Evolutionary conservation across 192 early-diverging fungal genomes (phyloP), one percentile per base, ranked within the genome.

Genomic region (Chytriomyces sp.): DNA sequence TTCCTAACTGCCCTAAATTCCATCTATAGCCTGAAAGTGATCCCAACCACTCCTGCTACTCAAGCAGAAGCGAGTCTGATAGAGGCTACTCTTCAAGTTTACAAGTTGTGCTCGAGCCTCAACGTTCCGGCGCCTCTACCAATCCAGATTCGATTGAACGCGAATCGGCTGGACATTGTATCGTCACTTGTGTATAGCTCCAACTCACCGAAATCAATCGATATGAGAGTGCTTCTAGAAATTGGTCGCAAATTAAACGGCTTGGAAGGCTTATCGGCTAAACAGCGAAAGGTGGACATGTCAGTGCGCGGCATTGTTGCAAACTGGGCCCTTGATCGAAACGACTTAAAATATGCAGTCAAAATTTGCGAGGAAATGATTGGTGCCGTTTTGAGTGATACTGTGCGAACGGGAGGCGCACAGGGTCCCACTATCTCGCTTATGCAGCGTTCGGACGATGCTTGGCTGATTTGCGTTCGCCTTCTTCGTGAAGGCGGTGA

Each of bases 71-170:
- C 88, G 52, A 82, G 89, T 56, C 76, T 92, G 25, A 90, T 93
- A 25, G 87, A 93, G 57, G 91, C 89, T 5, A 90, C 89, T 0
- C 83, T 90, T 76, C 80, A 80, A 30, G 77, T 92, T 32, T 84
- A 80, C 5, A 80, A 79, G 4, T 39, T 71, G 19, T 86, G 83
- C 56, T 85, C 32, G 26, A 73, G 63, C 41, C 75, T 82, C 8
- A 82, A 80, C 7, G 80, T 83, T 5, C 63, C 74, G 6, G 67
- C 73, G 6, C 81, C 91, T n/a, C 81, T 90, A 31, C 91, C 91
- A 1, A 84, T 93, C 39, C 90, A 93, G 75, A 84, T 92, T 36
- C 80, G 91, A n/a, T 78, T 86, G 19, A 77, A 82, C 2, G 65
- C 79, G 40, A 75, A 92, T 59, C 86, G 85, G 17, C 66, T 92